Evolutionary conservation across 176 grass and related monocot genomes (phyloP), one percentile per base, ranked within the genome.

Genomic region (Triticum dicoccoides): DNA sequence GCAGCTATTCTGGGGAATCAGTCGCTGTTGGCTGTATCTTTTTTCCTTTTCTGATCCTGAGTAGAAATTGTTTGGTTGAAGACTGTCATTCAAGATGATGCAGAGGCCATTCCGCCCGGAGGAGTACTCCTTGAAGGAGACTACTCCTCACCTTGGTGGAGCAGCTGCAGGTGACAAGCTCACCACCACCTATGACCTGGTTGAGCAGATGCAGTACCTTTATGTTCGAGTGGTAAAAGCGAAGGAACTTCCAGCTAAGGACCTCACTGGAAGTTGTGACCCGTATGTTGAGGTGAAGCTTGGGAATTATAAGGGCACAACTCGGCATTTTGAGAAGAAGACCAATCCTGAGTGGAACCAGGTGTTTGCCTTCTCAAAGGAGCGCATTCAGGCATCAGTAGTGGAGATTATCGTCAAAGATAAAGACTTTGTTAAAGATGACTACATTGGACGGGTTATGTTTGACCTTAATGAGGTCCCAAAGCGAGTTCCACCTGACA

Each of bases 41-140:
- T 32, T 18, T 29, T 18, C 63, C 75, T 24, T 34, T 71, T 11
- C 29, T 4, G 38, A 5, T 38, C 30, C 0, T 44, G 39, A 72
- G 51, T 54, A 56, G 56, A 58, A 75, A 8, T 56, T 65, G 54
- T 15, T 82, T 61, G 25, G 70, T n/a, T 68, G 49, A 83, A 78
- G 49, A 78, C 58, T 39, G 21, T 29, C 62, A 18, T 76, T 78
- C 65, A 69, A 88, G 91, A 90, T 90, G 88, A 93, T 93, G 91
- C 91, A 88, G 86, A 88, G 91, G 74, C 91, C 86, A 5, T 73
- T 93, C 66, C 91, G 70, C 25, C 65, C 83, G 3, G 88, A 93
- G 79, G 91, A 93, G 77, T 93, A 88, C 88, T 88, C 91, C 88
- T 90, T 93, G 79, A 93, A 93, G 91, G 91, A 90, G 88, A 93